Percentiles rank a stretch among this genome's conserved stretches.
Evolutionary conservation across 2,329 filamentous ascomycete genomes (phyloP).

Genomic region (Fusarium algeriense): DNA sequence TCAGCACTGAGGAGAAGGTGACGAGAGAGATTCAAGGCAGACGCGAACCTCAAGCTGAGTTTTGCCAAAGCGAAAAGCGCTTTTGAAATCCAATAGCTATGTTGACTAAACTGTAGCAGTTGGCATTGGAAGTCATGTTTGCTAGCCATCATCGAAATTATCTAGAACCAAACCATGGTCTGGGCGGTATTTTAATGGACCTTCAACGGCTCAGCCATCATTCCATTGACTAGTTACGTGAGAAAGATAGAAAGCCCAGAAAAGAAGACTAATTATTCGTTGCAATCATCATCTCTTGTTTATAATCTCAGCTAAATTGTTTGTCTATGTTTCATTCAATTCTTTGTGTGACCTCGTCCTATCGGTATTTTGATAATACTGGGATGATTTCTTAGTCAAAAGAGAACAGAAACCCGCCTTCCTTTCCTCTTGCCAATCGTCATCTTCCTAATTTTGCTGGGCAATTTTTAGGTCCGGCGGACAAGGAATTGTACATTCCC

Average conservation of each 20-base stretch:
- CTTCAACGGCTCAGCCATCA: slow-evolving; percentile 32
- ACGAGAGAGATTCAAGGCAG: slow-evolving; percentile 10
- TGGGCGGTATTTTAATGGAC: slow-evolving; percentile 21
- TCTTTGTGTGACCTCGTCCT: neutral
- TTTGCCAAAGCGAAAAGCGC: neutral
- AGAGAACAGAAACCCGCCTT: neutral
- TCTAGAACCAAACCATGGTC: slow-evolving; percentile 12
- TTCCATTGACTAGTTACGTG: neutral
- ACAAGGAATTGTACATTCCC: neutral
- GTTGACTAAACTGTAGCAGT: neutral
- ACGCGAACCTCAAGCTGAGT: neutral
- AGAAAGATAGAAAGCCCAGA: neutral
- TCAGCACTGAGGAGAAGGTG: slow-evolving; percentile 17
- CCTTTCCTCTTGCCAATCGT: neutral
- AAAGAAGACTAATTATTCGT: neutral
- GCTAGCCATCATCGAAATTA: slow-evolving; percentile 11
- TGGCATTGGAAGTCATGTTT: neutral
- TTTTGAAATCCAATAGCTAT: neutral
- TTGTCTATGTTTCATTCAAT: neutral
- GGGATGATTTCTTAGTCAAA: too few relatives aligned
- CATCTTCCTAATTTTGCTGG: neutral
- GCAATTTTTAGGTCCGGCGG: neutral
- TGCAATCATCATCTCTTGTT: neutral
- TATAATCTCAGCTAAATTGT: neutral
- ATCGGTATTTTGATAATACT: neutral